A percentile compares a stretch with the other conserved stretches of the same genome.
Conservation (phyloP, 2,329 filamentous ascomycete genomes). For the Arachnomyces sp. region DNA sequence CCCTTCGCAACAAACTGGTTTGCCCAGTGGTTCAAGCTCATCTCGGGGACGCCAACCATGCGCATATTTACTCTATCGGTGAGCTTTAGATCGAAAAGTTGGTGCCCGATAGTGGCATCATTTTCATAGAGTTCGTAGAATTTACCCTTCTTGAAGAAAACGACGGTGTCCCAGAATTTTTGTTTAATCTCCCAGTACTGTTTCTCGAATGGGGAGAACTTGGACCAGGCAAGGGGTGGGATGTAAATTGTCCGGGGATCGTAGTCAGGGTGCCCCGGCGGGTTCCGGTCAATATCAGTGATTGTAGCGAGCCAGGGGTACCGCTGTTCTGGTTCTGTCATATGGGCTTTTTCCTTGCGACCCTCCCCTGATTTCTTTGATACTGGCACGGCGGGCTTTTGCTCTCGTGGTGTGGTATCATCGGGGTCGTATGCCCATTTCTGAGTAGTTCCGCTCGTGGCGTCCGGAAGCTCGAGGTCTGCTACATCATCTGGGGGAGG, state of each 20-base stretch:
- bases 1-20: conserved; percentile 98
- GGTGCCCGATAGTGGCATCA: conserved; percentile 90
- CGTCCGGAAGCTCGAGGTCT: conserved; percentile 46
- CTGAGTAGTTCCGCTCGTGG: conserved; percentile 60
- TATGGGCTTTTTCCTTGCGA: conserved; percentile 60
- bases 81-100: conserved; percentile 93
- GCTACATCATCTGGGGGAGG: conserved; percentile 48
- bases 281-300: conserved; percentile 73
- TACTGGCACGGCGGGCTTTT: conserved; percentile 32
- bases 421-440: conserved; percentile 72
- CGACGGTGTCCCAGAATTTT: conserved; percentile 93
- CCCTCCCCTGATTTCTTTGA: conserved; percentile 29
- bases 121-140: conserved; percentile 99
- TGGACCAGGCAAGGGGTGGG: conserved; percentile 66
- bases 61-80: conserved; percentile 99
- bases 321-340: conserved; percentile 72
- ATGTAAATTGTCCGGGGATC: conserved; percentile 88
- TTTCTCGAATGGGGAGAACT: conserved; percentile 90
- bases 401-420: conserved; percentile 44
- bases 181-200: conserved; percentile 99
- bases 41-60: conserved; percentile 96
- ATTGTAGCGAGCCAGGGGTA: conserved; percentile 87
- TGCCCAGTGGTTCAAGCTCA: conserved; percentile 92
- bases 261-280: conserved; percentile 73
- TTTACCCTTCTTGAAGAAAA: conserved; percentile 99